Base-by-base conservation (phyloP, 2,329 filamentous ascomycete genomes). In the Arachnopeziza araneosa region DNA sequence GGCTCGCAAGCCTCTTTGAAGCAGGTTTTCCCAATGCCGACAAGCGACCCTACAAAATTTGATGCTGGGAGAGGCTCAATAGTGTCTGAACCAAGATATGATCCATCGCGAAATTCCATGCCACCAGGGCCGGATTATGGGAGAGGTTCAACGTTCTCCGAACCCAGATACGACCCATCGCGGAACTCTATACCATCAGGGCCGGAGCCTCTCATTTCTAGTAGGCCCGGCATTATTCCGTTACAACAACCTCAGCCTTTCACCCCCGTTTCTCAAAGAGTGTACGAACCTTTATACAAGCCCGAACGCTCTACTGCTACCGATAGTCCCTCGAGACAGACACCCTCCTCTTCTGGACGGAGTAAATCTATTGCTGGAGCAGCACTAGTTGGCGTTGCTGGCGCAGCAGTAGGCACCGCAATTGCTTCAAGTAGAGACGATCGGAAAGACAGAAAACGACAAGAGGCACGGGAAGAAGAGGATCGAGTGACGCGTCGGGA, bases 241-340 rank as follows among this genome's bases (percentile, higher is more conserved):
- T 81, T 91, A 32, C 85, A 87, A 12, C 91, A 96, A 68, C 93
- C 93, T 1, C 88, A 92, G 67, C 93, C 93, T 1, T 82, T 90
- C 60, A 80, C 83, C 1, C 90, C 90, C 0, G 85, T 96, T 2
- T 86, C 87, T 48, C 82, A 83, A 63, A 83, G 83, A 21, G 80
- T 93, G 1, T 90, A 91, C 67, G 81, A 85, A 54, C 76, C 77
- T 72, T 23, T 68, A 73, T 55, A 76, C 75, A 48, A 36, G 7
- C 30, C 71, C 68, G 44, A 60, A 48, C 65, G 64, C 19, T 66
- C 68, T 21, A 66, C 68, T 44, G 63, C 67, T 14, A 63, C 56
- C 36, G 60, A 61, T 12, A 65, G 67, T 24, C 55, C 66, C 24
- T 67, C 67, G 59, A 69, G 67, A 50, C 55, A 51, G 14, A 19